phyloP scores from a whole-genome alignment of 768 basidiomycete genomes.

The Kwoniella bestiolae region DNA sequence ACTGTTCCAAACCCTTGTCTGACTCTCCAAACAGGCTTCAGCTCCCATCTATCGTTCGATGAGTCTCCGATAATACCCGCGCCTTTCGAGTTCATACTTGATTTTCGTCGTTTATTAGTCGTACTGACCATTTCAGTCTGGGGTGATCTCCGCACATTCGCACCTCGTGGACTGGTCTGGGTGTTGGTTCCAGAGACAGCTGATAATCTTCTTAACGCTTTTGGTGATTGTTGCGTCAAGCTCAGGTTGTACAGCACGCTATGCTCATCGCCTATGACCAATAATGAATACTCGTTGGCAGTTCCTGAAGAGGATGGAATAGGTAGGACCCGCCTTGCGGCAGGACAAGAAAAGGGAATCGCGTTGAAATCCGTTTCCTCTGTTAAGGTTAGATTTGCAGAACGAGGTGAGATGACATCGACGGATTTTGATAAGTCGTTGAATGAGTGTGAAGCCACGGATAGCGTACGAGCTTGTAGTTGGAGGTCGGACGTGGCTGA shows the following conservation, averaged over 20 bases:
- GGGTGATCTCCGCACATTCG: slow-evolving; percentile 36
- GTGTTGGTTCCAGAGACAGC: slow-evolving; percentile 21
- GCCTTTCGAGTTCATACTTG: slow-evolving; percentile 28
- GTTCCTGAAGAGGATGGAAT: slow-evolving; percentile 26
- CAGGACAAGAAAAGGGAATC: slow-evolving; percentile 50
- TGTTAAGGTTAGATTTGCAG: slow-evolving; percentile 5
- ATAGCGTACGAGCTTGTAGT: slow-evolving; percentile 41
- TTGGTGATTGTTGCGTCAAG: slow-evolving; percentile 20
- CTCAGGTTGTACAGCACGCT: slow-evolving; percentile 39
- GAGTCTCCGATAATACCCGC: not conserved
- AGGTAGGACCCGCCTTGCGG: slow-evolving; percentile 46
- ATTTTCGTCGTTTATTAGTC: slow-evolving; percentile 47
- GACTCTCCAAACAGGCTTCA: slow-evolving; percentile 46
- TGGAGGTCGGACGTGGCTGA: slow-evolving; percentile 38
- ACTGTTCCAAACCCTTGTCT: slow-evolving; percentile 56
- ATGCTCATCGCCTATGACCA: slow-evolving; percentile 56
- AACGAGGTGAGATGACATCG: slow-evolving; percentile 42
- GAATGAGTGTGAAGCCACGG: slow-evolving; percentile 34
- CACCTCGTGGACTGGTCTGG: slow-evolving; percentile 28
- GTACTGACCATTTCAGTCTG: slow-evolving; percentile 47
- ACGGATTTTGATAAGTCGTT: slow-evolving; percentile 38
- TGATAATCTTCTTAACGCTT: slow-evolving; percentile 26
- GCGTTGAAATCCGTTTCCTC: slow-evolving; percentile 38
- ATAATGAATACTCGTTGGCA: slow-evolving; percentile 17
- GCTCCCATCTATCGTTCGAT: slow-evolving; percentile 31